Evolutionary conservation across 169 alveolate genomes (phyloP).

Genomic region (Eimeria brunetti): DNA sequence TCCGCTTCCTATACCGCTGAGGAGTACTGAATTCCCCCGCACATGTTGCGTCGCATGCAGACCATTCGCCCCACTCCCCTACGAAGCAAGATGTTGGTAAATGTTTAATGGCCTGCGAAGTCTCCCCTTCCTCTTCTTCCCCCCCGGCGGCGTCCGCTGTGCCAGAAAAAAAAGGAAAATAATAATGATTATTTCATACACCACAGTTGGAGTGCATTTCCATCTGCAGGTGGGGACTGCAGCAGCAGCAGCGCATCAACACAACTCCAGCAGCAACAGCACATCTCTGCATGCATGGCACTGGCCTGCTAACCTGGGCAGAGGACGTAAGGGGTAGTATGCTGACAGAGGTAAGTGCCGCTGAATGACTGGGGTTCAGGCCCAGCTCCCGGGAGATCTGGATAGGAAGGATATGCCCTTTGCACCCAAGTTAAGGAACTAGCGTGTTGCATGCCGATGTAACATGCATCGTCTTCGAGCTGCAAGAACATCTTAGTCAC

Average conservation of each 20-base stretch:
- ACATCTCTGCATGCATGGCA: not conserved
- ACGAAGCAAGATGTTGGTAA: slow-evolving; percentile 30
- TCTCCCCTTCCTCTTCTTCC: not conserved
- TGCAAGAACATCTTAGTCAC: slow-evolving; percentile 21
- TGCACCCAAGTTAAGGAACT: not conserved
- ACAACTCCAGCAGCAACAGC: not conserved
- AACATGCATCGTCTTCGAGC: slow-evolving; percentile 14
- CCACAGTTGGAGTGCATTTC: too few species aligned
- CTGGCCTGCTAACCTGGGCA: slow-evolving; percentile 4
- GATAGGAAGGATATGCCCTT: slow-evolving; percentile 43
- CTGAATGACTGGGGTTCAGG: slow-evolving; percentile 33
- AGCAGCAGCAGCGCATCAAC: not conserved
- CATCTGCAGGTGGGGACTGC: not conserved
- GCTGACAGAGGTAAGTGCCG: slow-evolving; percentile 59
- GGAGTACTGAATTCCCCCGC: not conserved
- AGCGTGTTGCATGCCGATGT: not conserved
- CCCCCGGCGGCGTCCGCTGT: slow-evolving; percentile 19
- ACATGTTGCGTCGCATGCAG: slow-evolving; percentile 61
- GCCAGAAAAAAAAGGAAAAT: not conserved
- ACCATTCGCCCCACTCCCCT: slow-evolving; percentile 65
- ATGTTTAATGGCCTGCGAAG: not conserved
- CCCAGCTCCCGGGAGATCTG: slow-evolving; percentile 65
- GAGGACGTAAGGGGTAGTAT: slow-evolving; percentile 22
- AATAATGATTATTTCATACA: not conserved
- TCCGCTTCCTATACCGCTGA: slow-evolving; percentile 30